Percentiles rank a stretch among this genome's conserved stretches.
These are phyloP conservation scores for Dryadomyces quercus-mongolicae DNA, from an alignment of 2,329 filamentous ascomycete genomes.

Conservation along the genomic window DNA sequence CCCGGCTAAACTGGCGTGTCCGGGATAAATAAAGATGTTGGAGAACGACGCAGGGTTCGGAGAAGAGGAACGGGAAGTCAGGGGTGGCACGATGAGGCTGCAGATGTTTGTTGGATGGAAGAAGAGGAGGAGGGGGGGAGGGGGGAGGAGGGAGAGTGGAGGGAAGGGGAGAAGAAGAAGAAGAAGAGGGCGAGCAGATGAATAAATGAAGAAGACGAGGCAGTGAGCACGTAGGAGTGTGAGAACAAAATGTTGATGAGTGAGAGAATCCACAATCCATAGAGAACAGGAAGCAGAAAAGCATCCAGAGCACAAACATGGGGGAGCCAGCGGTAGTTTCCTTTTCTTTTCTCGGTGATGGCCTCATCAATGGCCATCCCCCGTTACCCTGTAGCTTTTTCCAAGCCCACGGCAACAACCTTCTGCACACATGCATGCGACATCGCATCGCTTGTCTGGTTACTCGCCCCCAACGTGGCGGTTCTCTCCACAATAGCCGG, in stretches of 20 bases:
- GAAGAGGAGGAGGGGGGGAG: not conserved
- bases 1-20: not conserved
- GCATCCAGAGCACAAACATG: no score
- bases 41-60: not conserved
- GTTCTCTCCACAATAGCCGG: not conserved
- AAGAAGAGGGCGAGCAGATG: not conserved
- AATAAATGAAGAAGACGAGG: not conserved
- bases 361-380: not conserved
- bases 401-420: not conserved
- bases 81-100: not conserved
- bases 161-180: not conserved
- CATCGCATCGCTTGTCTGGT: not conserved
- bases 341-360: not conserved
- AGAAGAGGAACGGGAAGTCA: not conserved
- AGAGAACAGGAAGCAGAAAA: not conserved
- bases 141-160: not conserved
- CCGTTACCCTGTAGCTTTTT: no score
- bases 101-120: not conserved
- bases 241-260: not conserved
- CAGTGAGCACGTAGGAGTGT: not conserved
- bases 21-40: not conserved
- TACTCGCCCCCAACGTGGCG: not conserved
- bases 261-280: not conserved
- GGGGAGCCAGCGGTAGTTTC: not conserved
- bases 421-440: not conserved